Evolutionary conservation across 768 basidiomycete species (phyloP), one percentile per base, ranked within the genome.

Genomic region (Boletus coccyginus): DNA sequence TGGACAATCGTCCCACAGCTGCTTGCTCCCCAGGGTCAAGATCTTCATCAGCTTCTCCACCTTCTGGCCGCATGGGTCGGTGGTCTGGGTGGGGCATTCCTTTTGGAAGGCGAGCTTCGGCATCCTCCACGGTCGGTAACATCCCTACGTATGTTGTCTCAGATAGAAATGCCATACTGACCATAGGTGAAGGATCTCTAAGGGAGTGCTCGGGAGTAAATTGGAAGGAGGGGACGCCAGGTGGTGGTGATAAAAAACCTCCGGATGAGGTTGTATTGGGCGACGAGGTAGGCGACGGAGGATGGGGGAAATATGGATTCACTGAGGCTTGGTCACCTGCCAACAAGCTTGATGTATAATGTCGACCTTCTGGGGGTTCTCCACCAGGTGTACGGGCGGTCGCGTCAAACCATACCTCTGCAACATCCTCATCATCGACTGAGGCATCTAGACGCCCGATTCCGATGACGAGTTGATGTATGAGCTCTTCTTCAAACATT

Each of bases 401-500:
- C 11, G 71, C 67, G 50, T 73, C 67, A 29, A 72, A 66, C 59
- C 67, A 72, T 35, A 73, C 58, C 63, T 75, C 63, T 46, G 60
- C 27, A 5, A 60, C 71, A 24, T 77, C 73, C 61, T 80, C 81
- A 5, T 68, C 64, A 58, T 71, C 60, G 59, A 42, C 42, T 9
- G 68, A 59, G 16, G 63, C 68, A 44, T 86, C 86, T 31, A 98
- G 77, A 21, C 85, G 78, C 10, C 92, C 92, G 78, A 98, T 90
- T 32, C 93, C 94, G 50, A 97, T 86, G 53, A 96, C 86, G 59
- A 98, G 86, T 36, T 92, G 91, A 52, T 89, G 81, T 8, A 96
- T 68, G 42, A 98, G 80, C 73, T 96, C 94, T 33, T 83, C 80
- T 65, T 90, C 86, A 60, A 97, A 84, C 68, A 91, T 72, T 7